Base-by-base conservation (phyloP, 768 basidiomycete genomes). In the Kwoniella botswanensis region DNA sequence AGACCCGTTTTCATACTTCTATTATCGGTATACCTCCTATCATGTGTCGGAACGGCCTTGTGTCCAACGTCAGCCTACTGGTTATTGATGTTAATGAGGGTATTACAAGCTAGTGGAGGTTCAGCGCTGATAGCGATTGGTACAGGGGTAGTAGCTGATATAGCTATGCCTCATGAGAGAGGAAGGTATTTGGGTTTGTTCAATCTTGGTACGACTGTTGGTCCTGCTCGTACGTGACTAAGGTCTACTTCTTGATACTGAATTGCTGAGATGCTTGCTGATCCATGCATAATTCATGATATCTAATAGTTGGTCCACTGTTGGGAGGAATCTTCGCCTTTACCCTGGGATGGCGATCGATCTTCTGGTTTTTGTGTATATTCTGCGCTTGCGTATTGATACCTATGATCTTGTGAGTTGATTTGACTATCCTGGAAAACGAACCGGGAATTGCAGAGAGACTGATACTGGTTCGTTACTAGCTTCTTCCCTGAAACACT, bases 131-230 rank as follows among this genome's bases (percentile, higher is more conserved):
- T 59, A 52, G 54, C 58, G 11, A 46, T 67, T 58, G 85, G 89
- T 91, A 1, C 87, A 89, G 93, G 93, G 6, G 88, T 92, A 5
- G 88, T 95, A 66, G 88, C 88, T 0, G 93, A 95, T 79, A 90
- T 95, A 43, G 88, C 91, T 5, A 87, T 87, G 2, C 89, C 88
- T 0, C 87, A 87, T 43, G 92, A 94, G 82, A 85, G 93, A 46
- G 93, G 91, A 15, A 87, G 88, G 5, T 92, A 90, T 82, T 87
- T 89, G 68, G 93, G 92, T 1, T 62, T 92, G 13, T 92, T 88
- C 81, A 86, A 83, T 44, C 69, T 75, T 1, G 61, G 73, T 12
- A 68, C 70, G 6, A 80, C 72, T 29, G 70, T 77, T 26, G 76
- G 77, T 22, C 78, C 79, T 35, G 74, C 68, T 50, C 63, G 68